These are phyloP conservation scores for Globisporangium acanthophoron DNA, from an alignment of 352 stramenopile species.

Conservation along the genomic window DNA sequence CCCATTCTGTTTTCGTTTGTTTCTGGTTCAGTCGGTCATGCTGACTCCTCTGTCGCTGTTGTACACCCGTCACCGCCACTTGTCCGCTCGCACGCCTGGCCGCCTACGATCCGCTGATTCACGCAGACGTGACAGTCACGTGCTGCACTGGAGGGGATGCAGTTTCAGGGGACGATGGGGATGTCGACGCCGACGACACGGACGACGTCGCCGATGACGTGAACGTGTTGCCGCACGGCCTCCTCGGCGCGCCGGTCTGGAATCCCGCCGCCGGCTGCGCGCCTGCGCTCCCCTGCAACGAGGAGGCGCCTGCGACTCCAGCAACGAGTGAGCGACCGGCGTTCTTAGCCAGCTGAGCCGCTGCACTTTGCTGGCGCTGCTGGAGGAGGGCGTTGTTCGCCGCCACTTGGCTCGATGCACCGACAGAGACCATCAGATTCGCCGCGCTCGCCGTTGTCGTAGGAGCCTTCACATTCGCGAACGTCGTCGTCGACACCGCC, in stretches of 20 bases:
- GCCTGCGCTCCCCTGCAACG: neutral
- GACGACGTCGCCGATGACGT: constrained; percentile 39
- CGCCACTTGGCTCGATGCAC: constrained; percentile 1
- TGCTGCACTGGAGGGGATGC: constrained; percentile 53
- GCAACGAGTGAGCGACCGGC: constrained; percentile 4
- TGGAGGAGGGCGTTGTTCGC: constrained; percentile 8
- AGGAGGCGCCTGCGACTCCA: constrained; percentile 1
- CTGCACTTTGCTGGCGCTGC: constrained; percentile 11
- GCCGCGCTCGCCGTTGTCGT: neutral
- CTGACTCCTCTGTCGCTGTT: no score
- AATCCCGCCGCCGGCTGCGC: constrained; percentile 24
- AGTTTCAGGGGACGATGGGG: constrained; percentile 39
- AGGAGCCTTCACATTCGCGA: neutral
- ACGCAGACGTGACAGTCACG: constrained; percentile 65
- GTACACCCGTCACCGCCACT: neutral
- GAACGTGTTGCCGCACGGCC: constrained; percentile 45
- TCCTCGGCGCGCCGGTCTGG: constrained; percentile 19
- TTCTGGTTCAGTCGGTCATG: neutral
- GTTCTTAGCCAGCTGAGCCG: constrained; percentile 10
- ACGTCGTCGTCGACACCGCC: constrained; percentile 2
- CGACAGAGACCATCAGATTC: constrained; percentile 10
- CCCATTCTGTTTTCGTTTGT: neutral
- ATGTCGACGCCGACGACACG: constrained; percentile 30
- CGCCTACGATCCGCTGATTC: constrained; percentile 5
- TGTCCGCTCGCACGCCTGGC: neutral